Evolutionary conservation across 2,329 filamentous ascomycete species (phyloP).

Genomic region (Teratosphaeria pseudoeucalypti): DNA sequence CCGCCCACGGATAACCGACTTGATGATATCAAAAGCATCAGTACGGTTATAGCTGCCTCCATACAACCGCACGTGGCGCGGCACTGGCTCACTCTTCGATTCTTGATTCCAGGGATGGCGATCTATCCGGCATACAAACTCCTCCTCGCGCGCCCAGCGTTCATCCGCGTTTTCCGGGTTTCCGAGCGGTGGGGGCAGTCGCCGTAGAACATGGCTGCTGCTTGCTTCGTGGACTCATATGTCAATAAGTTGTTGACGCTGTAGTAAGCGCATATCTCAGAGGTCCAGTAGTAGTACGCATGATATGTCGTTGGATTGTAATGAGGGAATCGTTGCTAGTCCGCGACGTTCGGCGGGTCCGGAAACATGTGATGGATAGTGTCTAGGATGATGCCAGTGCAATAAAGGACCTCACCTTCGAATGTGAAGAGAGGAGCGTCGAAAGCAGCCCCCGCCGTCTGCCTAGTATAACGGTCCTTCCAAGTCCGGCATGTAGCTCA

Average conservation of each 20-base stretch:
- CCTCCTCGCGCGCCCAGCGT: neutral
- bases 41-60: conserved; percentile 2
- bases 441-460: conserved; percentile 2
- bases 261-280: neutral
- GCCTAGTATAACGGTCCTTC: conserved; percentile 4
- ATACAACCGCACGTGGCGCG: conserved; percentile 2
- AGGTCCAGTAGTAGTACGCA: neutral
- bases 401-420: neutral
- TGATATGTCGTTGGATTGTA: neutral
- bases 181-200: conserved; percentile 3
- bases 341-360: conserved; percentile 2
- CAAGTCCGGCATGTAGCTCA: neutral
- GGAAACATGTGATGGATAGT: conserved; percentile 2
- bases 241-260: neutral
- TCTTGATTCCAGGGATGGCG: neutral
- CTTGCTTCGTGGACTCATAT: neutral
- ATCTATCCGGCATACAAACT: neutral
- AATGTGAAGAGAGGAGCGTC: conserved; percentile 1
- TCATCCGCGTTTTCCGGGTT: neutral
- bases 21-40: conserved; percentile 3
- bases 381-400: conserved; percentile 5
- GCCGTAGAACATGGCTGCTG: conserved; percentile 7
- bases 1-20: conserved; percentile 1
- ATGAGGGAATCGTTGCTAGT: conserved; percentile 1
- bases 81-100: neutral